Evolutionary conservation across 129 eudicot species (phyloP).

Genomic region (Arctium lappa): DNA sequence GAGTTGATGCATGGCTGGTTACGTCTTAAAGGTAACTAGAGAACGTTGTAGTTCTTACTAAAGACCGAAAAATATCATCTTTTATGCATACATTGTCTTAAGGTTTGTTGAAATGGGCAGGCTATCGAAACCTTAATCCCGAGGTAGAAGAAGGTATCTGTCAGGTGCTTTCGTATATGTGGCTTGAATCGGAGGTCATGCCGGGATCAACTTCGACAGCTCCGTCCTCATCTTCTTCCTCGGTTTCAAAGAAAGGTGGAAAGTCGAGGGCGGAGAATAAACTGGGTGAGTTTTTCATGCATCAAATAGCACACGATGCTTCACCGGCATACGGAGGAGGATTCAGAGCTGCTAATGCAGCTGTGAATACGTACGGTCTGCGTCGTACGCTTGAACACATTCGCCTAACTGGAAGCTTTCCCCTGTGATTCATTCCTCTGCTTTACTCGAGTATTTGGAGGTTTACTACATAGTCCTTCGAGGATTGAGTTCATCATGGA

Average conservation of each 20-base stretch:
- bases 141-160: constrained; percentile 97
- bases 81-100: neutral
- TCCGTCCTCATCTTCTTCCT: constrained; percentile 57
- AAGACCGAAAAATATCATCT: neutral
- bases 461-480: constrained; percentile 12
- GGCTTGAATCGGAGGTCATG: constrained; percentile 96
- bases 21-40: constrained; percentile 77
- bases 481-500: constrained; percentile 38
- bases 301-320: constrained; percentile 85
- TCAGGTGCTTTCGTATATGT: constrained; percentile 92
- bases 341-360: constrained; percentile 82
- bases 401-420: constrained; percentile 68
- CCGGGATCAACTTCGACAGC: constrained; percentile 52
- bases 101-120: constrained; percentile 37
- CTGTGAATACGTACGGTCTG: constrained; percentile 77
- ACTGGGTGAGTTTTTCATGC: constrained; percentile 85
- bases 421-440: constrained; percentile 35
- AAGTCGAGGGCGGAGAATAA: constrained; percentile 74
- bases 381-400: constrained; percentile 89
- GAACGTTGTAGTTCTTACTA: neutral
- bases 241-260: constrained; percentile 85
- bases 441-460: neutral
- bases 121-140: constrained; percentile 75
- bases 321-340: constrained; percentile 98
- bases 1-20: constrained; percentile 98